Conservation (phyloP, 2,329 filamentous ascomycete species). For the Phyllosticta ampelicida region DNA sequence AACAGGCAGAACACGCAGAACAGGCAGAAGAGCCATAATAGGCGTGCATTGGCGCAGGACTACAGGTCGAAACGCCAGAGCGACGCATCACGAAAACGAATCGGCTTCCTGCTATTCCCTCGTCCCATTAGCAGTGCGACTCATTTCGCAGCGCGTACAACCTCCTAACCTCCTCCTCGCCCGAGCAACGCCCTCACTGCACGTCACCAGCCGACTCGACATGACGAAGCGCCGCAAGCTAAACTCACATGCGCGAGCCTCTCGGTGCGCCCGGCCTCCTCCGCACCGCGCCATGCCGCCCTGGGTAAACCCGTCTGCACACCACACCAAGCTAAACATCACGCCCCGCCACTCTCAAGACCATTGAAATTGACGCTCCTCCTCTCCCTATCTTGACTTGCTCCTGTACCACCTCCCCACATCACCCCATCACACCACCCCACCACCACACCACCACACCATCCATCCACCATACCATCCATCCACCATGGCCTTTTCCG, state of each 20-base stretch:
- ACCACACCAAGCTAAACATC: neutral
- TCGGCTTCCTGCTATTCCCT: neutral
- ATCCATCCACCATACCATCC: neutral
- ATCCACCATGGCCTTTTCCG: constrained; percentile 3
- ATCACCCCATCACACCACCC: neutral
- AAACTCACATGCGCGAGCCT: neutral
- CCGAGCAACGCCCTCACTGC: neutral
- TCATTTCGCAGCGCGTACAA: no score
- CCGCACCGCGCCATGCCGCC: neutral
- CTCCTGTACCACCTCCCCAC: neutral
- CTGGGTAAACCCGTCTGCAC: neutral
- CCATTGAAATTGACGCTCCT: neutral
- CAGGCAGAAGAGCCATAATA: no score
- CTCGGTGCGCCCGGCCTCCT: neutral
- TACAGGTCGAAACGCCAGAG: neutral
- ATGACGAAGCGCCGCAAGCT: neutral
- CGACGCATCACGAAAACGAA: neutral
- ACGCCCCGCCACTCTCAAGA: neutral
- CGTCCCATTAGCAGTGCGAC: no score
- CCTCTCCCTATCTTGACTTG: neutral
- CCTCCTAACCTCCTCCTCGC: no score
- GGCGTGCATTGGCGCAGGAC: neutral
- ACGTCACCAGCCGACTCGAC: neutral
- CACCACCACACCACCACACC: no score
- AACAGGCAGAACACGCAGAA: no score